Evolutionary conservation across 805 yeast species (phyloP).

Genomic region (Ogataea paradorogensis): DNA sequence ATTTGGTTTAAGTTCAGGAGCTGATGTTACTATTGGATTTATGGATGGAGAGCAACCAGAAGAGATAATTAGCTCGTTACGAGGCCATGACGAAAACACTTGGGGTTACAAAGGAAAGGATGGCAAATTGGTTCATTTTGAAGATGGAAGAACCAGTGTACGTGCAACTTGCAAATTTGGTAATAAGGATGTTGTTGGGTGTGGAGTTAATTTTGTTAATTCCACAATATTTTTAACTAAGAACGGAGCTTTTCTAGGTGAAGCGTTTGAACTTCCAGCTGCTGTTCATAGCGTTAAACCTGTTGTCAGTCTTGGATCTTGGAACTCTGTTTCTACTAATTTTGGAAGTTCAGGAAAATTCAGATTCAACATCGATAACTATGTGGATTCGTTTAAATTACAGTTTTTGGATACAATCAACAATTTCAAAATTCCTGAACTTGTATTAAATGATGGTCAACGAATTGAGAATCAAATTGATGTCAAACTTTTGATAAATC

Average conservation of each 20-base stretch:
- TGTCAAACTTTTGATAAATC: constrained; percentile 19
- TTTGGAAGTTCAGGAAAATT: constrained; percentile 48
- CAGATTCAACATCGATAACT: constrained; percentile 47
- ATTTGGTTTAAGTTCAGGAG: constrained; percentile 34
- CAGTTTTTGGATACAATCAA: constrained; percentile 22
- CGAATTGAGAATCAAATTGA: constrained; percentile 18
- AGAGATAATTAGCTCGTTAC: constrained; percentile 34
- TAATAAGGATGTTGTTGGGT: constrained; percentile 68
- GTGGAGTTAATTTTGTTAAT: constrained; percentile 72
- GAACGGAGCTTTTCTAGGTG: constrained; percentile 67
- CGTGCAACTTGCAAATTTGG: constrained; percentile 47
- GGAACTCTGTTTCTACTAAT: constrained; percentile 46
- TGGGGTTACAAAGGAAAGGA: constrained; percentile 55
- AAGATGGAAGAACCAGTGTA: constrained; percentile 34
- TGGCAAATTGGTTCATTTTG: constrained; percentile 41
- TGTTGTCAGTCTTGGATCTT: constrained; percentile 42
- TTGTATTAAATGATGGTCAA: constrained; percentile 8
- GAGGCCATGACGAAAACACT: constrained; percentile 46
- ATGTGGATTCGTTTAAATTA: constrained; percentile 40
- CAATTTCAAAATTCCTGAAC: constrained; percentile 13
- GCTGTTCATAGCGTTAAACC: constrained; percentile 40
- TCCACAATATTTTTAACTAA: constrained; percentile 71
- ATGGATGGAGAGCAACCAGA: constrained; percentile 32
- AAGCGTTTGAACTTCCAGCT: constrained; percentile 47
- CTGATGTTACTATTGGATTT: constrained; percentile 46